Evolutionary conservation across 2,329 filamentous ascomycete genomes (phyloP), one percentile per base, ranked within the genome.

Genomic region (Neofusicoccum kwambonambiense): DNA sequence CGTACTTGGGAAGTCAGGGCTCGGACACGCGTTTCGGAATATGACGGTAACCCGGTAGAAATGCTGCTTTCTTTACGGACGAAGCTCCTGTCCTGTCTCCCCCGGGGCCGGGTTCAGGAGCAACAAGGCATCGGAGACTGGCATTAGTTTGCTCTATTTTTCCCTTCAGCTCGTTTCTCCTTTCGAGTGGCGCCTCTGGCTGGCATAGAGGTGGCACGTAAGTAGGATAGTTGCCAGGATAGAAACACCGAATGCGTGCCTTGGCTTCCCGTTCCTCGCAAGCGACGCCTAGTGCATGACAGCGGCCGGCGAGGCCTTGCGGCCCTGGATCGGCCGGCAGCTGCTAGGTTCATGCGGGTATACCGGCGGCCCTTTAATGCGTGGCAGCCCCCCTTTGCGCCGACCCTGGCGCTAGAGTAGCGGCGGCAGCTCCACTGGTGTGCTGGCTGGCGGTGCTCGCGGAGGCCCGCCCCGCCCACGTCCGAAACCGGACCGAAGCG

Each of bases 401-500:
- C 6, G 27, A 2, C 27, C 27, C 27, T 31, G 27, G 27, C 27
- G 27, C 27, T 31, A 31, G 27, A 31, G 27, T 31, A 31, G 27
- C 27, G 27, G 27, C 27, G 27, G 27, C 27, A 31, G 4, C 42
- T 44, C 42, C 42, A 44, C 42, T 17, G 42, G 42, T 44, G 42
- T 15, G 42, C 42, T 44, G 42, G 42, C 42, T 31, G 27, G 27
- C 27, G 27, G 27, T 31, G 27, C 27, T 31, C 27, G 27, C 27
- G 4, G 27, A 31, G 27, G 27, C 27, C 27, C 27, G 27, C 27
- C 45, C 17, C 45, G 22, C 17, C 7, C 17, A 45, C 17, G 13
- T 60, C 56, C 56, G 42, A 60, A 60, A 60, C 56, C 56, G 56
- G 56, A 60, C 56, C 56, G 56, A 60, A 60, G 56, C 56, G 56